phyloP scores from a whole-genome alignment of 108 stramenopile species.

The Conticribra guillardii region DNA sequence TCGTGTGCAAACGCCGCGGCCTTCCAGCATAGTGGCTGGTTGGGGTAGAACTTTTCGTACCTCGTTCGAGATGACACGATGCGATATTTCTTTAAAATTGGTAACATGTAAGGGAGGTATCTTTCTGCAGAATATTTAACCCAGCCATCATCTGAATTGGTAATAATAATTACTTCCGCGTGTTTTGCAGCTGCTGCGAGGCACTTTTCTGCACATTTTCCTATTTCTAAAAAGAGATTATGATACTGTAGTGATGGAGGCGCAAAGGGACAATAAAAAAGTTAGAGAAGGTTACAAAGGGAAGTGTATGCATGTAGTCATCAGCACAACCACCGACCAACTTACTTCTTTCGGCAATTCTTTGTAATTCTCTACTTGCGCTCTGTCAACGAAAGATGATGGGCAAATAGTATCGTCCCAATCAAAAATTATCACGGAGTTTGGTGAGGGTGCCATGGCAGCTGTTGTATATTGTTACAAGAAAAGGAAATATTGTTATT shows the following conservation, averaged over 20 bases:
- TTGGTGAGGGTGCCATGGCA: background rate
- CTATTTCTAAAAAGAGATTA: slow-evolving; percentile 73
- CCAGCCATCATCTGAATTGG: slow-evolving; percentile 93
- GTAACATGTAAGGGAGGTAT: slow-evolving; percentile 76
- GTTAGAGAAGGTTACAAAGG: background rate
- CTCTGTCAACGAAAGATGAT: slow-evolving; percentile 85
- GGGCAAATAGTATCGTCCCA: slow-evolving; percentile 94
- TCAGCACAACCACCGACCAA: background rate
- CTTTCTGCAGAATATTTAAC: slow-evolving; percentile 85
- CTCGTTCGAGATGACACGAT: slow-evolving; percentile 84
- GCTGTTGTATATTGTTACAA: no score
- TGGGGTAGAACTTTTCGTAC: slow-evolving; percentile 89
- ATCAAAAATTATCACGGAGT: slow-evolving; percentile 81
- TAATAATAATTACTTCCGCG: slow-evolving; percentile 91
- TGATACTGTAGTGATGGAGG: slow-evolving; percentile 61
- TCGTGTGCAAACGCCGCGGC: slow-evolving; percentile 95
- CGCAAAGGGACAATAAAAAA: slow-evolving; percentile 11
- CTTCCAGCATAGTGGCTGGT: slow-evolving; percentile 92
- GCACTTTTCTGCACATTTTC: slow-evolving; percentile 68
- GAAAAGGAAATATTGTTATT: no score
- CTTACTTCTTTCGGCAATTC: slow-evolving; percentile 74
- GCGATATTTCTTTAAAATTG: slow-evolving; percentile 70
- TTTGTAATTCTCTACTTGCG: slow-evolving; percentile 61
- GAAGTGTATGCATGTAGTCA: background rate
- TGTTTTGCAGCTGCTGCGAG: slow-evolving; percentile 78